A percentile compares a stretch with the other conserved stretches of the same genome.
Conservation (phyloP, 108 stramenopile species). For the Cyclotella cryptica region DNA sequence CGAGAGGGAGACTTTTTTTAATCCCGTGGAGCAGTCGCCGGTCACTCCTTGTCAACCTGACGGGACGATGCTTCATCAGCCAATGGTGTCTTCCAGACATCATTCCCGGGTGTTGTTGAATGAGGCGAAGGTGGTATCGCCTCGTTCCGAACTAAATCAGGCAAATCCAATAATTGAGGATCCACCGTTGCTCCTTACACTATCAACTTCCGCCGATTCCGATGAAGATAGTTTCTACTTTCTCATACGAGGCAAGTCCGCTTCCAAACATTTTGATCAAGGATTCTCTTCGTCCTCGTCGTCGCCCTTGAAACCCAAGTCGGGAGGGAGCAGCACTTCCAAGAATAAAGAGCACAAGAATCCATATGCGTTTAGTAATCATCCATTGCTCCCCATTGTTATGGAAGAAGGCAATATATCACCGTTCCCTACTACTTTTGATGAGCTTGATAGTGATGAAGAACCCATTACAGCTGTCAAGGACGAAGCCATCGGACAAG, state of each 20-base stretch:
- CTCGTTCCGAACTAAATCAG: neutral
- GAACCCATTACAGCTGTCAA: neutral
- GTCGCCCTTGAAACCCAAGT: neutral
- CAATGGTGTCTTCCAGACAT: neutral
- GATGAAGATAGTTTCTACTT: constrained; percentile 34
- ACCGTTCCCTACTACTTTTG: constrained; percentile 22
- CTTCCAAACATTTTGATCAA: neutral
- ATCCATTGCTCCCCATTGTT: constrained; percentile 18
- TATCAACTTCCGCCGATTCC: constrained; percentile 11
- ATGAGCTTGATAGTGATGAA: constrained; percentile 9
- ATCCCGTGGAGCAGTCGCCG: constrained; percentile 6
- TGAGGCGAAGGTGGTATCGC: neutral
- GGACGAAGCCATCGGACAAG: neutral
- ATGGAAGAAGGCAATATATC: constrained; percentile 23
- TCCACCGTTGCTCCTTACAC: constrained; percentile 3
- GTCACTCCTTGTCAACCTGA: neutral
- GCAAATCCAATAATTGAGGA: neutral
- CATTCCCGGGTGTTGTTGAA: neutral
- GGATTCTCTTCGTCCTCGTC: neutral
- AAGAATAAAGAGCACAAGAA: constrained; percentile 22
- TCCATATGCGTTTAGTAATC: constrained; percentile 33
- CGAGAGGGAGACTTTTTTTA: constrained; percentile 8
- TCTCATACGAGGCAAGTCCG: constrained; percentile 10
- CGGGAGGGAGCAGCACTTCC: neutral
- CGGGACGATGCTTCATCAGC: neutral